Evolutionary conservation across 371 early-diverging fungal genomes (phyloP).

Genomic region (Syncephalis plumigaleata): DNA sequence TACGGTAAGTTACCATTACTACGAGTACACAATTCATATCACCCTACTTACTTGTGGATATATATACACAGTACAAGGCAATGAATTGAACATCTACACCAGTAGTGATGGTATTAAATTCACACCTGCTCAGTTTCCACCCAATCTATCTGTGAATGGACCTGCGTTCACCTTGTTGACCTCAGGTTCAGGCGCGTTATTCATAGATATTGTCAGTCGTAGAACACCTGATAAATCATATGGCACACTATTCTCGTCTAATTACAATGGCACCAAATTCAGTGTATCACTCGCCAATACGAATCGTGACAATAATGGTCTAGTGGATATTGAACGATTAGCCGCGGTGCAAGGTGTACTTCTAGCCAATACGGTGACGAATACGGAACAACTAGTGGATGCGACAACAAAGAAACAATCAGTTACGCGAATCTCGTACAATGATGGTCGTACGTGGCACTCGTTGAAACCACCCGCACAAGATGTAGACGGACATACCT

Average conservation of each 20-base stretch:
- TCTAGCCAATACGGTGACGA: constrained; percentile 71
- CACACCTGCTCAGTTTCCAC: constrained; percentile 63
- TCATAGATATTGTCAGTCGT: constrained; percentile 54
- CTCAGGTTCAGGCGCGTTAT: constrained; percentile 45
- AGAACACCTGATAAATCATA: constrained; percentile 30
- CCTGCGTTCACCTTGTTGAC: constrained; percentile 52
- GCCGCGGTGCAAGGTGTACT: constrained; percentile 69
- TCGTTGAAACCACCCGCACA: background rate
- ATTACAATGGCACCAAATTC: constrained; percentile 62
- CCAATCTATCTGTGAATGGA: constrained; percentile 23
- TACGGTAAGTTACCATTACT: constrained; percentile 13
- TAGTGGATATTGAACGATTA: constrained; percentile 84
- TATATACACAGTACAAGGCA: no score
- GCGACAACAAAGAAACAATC: constrained; percentile 29
- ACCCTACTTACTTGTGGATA: background rate
- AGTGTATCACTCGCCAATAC: constrained; percentile 53
- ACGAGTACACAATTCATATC: background rate
- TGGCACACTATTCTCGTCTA: constrained; percentile 72
- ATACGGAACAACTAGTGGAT: constrained; percentile 47
- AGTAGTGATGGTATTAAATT: constrained; percentile 40
- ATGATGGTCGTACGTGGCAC: constrained; percentile 3
- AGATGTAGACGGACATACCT: constrained; percentile 8
- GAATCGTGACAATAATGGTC: constrained; percentile 47
- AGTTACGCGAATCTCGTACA: background rate
- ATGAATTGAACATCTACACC: no score